These are phyloP conservation scores for Thinopyrum elongatum DNA, from an alignment of 176 grass and related monocot species.

Conservation along the genomic window DNA sequence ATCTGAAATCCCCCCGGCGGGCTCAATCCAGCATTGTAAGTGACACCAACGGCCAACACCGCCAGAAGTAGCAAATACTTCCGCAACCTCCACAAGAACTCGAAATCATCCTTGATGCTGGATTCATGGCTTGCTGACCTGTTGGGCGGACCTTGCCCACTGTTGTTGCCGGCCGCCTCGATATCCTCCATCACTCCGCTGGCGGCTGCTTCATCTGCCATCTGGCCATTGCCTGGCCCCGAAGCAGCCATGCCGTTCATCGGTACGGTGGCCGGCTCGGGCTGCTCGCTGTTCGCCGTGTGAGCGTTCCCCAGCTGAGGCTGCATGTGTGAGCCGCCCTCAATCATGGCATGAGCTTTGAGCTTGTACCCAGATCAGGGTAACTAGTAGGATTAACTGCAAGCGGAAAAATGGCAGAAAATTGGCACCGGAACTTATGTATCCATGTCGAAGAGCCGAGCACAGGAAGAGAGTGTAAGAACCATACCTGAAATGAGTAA, in stretches of 20 bases:
- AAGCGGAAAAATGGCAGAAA: too few relatives aligned
- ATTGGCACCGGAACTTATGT: too few relatives aligned
- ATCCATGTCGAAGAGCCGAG: too few relatives aligned
- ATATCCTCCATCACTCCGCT: too few relatives aligned
- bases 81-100: conserved; percentile 7
- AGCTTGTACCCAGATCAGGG: too few relatives aligned
- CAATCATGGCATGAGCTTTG: background rate
- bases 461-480: too few relatives aligned
- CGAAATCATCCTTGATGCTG: background rate
- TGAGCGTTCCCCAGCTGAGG: background rate
- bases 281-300: background rate
- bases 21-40: conserved; percentile 18
- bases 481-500: background rate
- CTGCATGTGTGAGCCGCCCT: background rate
- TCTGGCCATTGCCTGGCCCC: background rate
- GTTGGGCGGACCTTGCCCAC: background rate
- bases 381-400: too few relatives aligned
- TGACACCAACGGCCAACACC: conserved; percentile 2
- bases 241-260: background rate
- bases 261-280: background rate
- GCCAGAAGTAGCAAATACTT: conserved; percentile 26
- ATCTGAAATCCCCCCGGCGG: conserved; percentile 10
- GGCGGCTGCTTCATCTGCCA: background rate
- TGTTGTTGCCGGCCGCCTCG: background rate
- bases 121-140: background rate